Percentiles rank a stretch among this genome's conserved stretches.
Evolutionary conservation across 306 rosid genomes (phyloP).

Genomic region (Morella rubra): DNA sequence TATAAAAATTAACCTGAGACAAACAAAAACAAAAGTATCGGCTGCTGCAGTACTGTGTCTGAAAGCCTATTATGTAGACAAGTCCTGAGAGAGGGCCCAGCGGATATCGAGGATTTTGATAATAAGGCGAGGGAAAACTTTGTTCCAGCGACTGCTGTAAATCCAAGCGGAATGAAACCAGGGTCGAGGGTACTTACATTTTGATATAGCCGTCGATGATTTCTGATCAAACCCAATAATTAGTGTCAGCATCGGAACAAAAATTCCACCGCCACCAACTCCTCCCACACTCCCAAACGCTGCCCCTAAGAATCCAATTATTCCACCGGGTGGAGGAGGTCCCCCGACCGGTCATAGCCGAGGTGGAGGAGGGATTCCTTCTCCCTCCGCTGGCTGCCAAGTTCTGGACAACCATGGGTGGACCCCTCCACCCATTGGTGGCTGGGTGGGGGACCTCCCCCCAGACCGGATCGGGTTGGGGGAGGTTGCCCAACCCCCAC

Average conservation of each 20-base stretch:
- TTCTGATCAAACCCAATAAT: constrained; percentile 83
- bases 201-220: constrained; percentile 80
- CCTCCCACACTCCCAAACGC: constrained; percentile 91
- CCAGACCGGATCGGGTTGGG: no score
- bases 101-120: neutral
- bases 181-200: constrained; percentile 48
- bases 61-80: neutral
- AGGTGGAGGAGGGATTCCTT: no score
- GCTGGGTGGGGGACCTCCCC: no score
- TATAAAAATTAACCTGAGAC: neutral
- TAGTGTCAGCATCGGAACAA: constrained; percentile 78
- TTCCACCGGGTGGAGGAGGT: no score
- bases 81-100: neutral
- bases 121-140: neutral
- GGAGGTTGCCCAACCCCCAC: no score
- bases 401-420: no score
- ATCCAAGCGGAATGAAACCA: neutral
- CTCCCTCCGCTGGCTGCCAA: no score
- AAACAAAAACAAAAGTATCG: neutral
- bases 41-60: neutral
- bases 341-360: no score
- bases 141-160: neutral
- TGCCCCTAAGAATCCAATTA: constrained; percentile 82
- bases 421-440: no score
- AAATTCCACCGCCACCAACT: constrained; percentile 90